phyloP scores from a whole-genome alignment of 768 basidiomycete genomes.

The Ephemerocybe angulata region DNA sequence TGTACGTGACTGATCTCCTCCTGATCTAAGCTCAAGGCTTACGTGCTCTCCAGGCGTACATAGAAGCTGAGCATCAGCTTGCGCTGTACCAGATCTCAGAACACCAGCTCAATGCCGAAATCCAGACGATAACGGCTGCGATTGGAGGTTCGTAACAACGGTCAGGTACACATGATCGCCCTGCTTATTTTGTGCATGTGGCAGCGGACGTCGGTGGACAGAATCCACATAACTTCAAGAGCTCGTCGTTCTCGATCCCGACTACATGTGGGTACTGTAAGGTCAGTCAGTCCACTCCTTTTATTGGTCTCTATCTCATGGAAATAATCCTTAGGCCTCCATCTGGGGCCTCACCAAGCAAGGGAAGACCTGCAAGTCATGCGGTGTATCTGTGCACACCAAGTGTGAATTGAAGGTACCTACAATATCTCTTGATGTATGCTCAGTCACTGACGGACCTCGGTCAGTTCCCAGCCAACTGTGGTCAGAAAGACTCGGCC shows the following conservation, averaged over 20 bases:
- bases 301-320: constrained; percentile 2
- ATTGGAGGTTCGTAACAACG: constrained; percentile 52
- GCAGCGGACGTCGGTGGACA: constrained; percentile 72
- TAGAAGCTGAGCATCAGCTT: constrained; percentile 62
- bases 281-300: constrained; percentile 40
- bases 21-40: constrained; percentile 4
- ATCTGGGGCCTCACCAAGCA: constrained; percentile 88
- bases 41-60: constrained; percentile 42
- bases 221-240: constrained; percentile 77
- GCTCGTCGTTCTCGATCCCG: constrained; percentile 82
- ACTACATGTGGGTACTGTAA: constrained; percentile 81
- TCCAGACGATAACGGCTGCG: constrained; percentile 53
- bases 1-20: constrained; percentile 33
- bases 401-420: constrained; percentile 91
- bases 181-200: not conserved
- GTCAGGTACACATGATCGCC: too few relatives aligned
- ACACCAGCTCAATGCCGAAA: constrained; percentile 58
- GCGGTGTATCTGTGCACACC: constrained; percentile 74
- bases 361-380: constrained; percentile 78
- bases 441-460: too few relatives aligned
- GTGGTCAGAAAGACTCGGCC: constrained; percentile 3
- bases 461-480: constrained; percentile 10
- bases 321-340: constrained; percentile 50
- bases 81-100: constrained; percentile 52
- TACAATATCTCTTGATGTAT: too few relatives aligned